phyloP scores from a whole-genome alignment of 2,329 filamentous ascomycete species.

The Mycosphaerella sp. region DNA sequence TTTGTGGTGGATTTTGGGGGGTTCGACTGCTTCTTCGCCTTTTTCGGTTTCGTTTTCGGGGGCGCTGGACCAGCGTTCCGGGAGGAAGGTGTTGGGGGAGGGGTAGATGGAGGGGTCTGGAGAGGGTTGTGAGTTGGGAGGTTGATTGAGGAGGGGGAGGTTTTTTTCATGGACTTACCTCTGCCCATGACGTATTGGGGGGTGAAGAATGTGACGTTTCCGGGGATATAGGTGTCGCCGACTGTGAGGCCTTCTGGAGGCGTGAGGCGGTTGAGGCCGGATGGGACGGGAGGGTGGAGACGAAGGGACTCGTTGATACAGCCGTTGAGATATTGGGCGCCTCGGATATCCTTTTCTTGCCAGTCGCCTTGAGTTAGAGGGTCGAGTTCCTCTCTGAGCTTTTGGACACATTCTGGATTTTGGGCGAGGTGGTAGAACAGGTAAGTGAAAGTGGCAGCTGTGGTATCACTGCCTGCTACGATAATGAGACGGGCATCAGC shows the following conservation, averaged over 20 bases:
- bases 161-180: slow-evolving; percentile 19
- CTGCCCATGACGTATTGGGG: slow-evolving; percentile 28
- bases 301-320: slow-evolving; percentile 40
- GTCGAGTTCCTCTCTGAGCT: slow-evolving; percentile 35
- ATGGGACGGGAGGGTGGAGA: slow-evolving; percentile 39
- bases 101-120: slow-evolving; percentile 29
- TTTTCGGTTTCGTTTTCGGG: slow-evolving; percentile 32
- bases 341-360: slow-evolving; percentile 26
- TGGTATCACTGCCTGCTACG: slow-evolving; percentile 43
- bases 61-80: slow-evolving; percentile 35
- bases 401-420: slow-evolving; percentile 28
- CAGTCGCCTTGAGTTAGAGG: slow-evolving; percentile 24
- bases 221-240: slow-evolving; percentile 34
- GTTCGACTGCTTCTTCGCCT: too few species aligned
- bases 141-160: neutral
- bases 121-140: neutral
- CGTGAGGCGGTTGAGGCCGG: slow-evolving; percentile 35
- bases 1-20: slow-evolving; percentile 26
- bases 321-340: slow-evolving; percentile 32
- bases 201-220: slow-evolving; percentile 25
- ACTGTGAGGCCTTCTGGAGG: slow-evolving; percentile 37
- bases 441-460: slow-evolving; percentile 37
- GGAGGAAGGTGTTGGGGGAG: slow-evolving; percentile 31
- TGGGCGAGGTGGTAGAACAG: slow-evolving; percentile 40
- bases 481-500: slow-evolving; percentile 34